phyloP scores from a whole-genome alignment of 768 basidiomycete species.

The Naematelia aurantialba region DNA sequence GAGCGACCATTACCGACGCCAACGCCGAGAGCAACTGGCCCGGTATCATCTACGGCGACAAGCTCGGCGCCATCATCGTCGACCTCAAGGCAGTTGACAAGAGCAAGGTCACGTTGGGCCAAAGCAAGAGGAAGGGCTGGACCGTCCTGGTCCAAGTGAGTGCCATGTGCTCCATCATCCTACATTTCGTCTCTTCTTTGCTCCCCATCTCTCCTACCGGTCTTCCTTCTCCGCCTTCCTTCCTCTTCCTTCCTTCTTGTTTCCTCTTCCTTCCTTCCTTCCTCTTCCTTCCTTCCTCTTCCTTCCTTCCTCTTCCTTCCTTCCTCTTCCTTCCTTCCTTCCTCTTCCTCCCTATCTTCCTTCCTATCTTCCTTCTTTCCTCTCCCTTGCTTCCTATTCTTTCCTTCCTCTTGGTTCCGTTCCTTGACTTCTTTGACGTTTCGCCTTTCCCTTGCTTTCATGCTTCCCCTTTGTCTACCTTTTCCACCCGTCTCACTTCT shows the following conservation, averaged over 20 bases:
- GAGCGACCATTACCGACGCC: conserved; percentile 29
- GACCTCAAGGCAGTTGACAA: conserved; percentile 26
- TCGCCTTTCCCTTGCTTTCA: not conserved
- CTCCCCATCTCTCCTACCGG: not conserved
- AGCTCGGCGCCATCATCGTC: conserved; percentile 27
- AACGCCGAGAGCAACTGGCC: conserved; percentile 38
- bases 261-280: not conserved
- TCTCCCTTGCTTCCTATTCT: not conserved
- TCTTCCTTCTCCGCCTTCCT: not conserved
- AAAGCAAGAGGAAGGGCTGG: conserved; percentile 33
- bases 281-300: not conserved
- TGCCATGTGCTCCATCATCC: not conserved
- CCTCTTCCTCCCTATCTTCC: not conserved
- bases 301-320: not conserved
- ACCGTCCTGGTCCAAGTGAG: conserved; percentile 32
- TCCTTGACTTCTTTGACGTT: not conserved
- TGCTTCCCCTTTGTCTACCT: too few relatives aligned
- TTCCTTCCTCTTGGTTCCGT: not conserved
- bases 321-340: not conserved
- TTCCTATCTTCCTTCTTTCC: not conserved
- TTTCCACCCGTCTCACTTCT: too few relatives aligned
- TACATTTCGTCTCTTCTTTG: not conserved
- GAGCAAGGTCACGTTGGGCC: conserved; percentile 24
- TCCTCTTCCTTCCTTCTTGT: not conserved
- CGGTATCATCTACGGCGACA: conserved; percentile 29